Base-by-base conservation (phyloP, 768 basidiomycete species). In the Panaeolus papilionaceus region DNA sequence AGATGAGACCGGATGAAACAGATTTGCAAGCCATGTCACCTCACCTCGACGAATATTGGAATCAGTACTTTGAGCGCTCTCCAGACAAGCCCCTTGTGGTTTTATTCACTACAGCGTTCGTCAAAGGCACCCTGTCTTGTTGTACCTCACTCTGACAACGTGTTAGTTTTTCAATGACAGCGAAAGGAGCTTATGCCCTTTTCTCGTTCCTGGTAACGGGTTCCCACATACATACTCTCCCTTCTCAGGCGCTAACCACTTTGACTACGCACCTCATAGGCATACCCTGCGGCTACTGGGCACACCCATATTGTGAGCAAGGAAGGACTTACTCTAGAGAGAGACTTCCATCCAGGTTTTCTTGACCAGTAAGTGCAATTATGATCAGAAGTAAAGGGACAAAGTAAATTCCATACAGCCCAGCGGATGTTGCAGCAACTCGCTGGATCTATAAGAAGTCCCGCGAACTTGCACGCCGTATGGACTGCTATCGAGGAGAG, bases 41-140 rank as follows among this genome's bases (percentile, higher is more conserved):
- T 3, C 80, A 74, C 5, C 90, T 90, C 71, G 71, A 78, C 40
- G 54, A 76, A 20, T 76, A 79, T 37, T 89, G 88, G 89, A 73
- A 82, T 7, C 71, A 75, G 8, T 85, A 82, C 71, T 89, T 85
- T 58, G 81, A 75, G 37, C 74, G 77, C 12, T 79, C 77, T 0
- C 83, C 84, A 0, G 89, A 90, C 70, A 90, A 89, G 71, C 82
- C 88, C 10, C 83, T 86, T 84, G 42, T 66, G 79, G 80, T 51
- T 69, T 3, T 80, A 79, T 0, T 62, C 79, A 0, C 64, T 81
- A 4, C 71, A 81, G 54, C 54, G 85, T 87, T 67, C 11, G 54
- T 58, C n/a, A 18, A 44, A 1, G 6, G 20, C 23, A 26, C 10
- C 7, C 23, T 26, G 1, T 20, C 4, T 23, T 26, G 6, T 9